A percentile compares a stretch with the other conserved stretches of the same genome.
Evolutionary conservation across 2,329 filamentous ascomycete species (phyloP).

Genomic region (Ceratocystis lukuohia): DNA sequence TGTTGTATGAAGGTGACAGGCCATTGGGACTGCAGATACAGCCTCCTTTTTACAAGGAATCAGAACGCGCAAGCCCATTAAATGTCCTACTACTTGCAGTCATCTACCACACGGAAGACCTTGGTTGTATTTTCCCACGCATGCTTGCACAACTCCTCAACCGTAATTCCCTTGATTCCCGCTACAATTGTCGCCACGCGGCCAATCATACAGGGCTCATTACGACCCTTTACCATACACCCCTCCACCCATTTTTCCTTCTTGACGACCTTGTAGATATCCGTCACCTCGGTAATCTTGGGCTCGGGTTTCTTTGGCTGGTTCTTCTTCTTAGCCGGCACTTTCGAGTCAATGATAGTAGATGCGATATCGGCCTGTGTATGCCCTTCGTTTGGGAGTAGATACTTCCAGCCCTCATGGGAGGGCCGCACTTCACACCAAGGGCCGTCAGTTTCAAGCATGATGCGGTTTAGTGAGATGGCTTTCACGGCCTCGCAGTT

Average conservation of each 20-base stretch:
- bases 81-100: background rate
- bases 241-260: constrained; percentile 90
- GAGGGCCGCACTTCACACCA: constrained; percentile 92
- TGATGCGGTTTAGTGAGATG: constrained; percentile 64
- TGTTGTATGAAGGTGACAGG: background rate
- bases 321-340: constrained; percentile 24
- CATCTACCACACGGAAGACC: constrained; percentile 60
- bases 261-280: constrained; percentile 72
- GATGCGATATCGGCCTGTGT: background rate
- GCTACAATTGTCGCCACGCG: constrained; percentile 83
- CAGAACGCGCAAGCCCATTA: background rate
- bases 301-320: constrained; percentile 34
- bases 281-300: constrained; percentile 54
- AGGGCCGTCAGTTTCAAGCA: constrained; percentile 94
- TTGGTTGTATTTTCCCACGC: constrained; percentile 69
- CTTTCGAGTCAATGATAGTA: constrained; percentile 5
- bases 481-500: constrained; percentile 75
- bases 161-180: constrained; percentile 61
- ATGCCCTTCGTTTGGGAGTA: constrained; percentile 28
- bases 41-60: background rate
- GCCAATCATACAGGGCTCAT: constrained; percentile 80
- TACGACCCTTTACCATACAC: constrained; percentile 83
- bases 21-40: background rate
- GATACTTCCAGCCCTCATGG: constrained; percentile 69
- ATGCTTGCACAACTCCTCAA: constrained; percentile 75